Evolutionary conservation across 495 filamentous ascomycete genomes (phyloP).

Genomic region (Xylaria scruposa): DNA sequence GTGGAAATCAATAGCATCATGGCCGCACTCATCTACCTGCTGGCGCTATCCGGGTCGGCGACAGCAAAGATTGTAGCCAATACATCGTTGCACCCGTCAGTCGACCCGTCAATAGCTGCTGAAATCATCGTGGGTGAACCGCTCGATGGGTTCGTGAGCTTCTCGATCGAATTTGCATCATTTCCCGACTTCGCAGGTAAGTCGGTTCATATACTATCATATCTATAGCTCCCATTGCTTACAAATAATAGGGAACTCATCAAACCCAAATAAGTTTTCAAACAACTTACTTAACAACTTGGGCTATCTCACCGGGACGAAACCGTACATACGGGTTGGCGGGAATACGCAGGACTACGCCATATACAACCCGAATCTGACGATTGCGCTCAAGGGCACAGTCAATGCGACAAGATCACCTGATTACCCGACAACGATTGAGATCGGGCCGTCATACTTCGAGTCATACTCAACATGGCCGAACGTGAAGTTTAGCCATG

Average conservation of each 20-base stretch:
- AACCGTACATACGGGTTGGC: conserved; percentile 65
- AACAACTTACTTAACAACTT: conserved; percentile 63
- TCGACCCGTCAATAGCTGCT: not conserved
- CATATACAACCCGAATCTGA: conserved; percentile 62
- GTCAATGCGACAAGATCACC: conserved; percentile 54
- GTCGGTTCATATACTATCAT: not conserved
- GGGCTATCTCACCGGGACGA: conserved; percentile 52
- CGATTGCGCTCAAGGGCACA: conserved; percentile 61
- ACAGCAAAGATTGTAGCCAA: conserved; percentile 29
- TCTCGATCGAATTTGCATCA: conserved; percentile 66
- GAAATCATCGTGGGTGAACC: conserved; percentile 37
- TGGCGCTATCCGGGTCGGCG: conserved; percentile 27
- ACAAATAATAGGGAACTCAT: conserved; percentile 49
- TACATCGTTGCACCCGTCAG: not conserved
- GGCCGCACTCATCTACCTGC: conserved; percentile 27
- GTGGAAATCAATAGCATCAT: conserved; percentile 17
- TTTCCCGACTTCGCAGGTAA: conserved; percentile 69
- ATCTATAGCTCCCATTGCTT: not conserved
- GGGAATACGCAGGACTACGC: conserved; percentile 70
- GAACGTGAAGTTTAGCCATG: conserved; percentile 63
- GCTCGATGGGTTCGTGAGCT: conserved; percentile 62
- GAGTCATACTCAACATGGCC: conserved; percentile 69
- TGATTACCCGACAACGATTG: conserved; percentile 68
- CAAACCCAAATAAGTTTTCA: conserved; percentile 62
- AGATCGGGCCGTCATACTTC: conserved; percentile 68